phyloP scores from a whole-genome alignment of 139 green algal species.

The Zygnema cylindricum region DNA sequence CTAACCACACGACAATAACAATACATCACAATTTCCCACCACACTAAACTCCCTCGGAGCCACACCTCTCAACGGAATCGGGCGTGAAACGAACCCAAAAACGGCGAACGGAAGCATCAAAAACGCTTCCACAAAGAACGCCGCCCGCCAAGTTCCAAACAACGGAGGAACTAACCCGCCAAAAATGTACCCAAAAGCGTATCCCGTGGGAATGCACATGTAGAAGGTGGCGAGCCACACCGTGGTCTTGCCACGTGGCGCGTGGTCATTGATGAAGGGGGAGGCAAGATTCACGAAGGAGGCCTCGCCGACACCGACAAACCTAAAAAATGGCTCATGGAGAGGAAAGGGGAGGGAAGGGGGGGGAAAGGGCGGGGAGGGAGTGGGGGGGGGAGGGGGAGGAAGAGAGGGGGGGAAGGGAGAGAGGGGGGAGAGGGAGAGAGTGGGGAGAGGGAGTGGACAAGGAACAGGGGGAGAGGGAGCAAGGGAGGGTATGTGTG shows the following conservation, averaged over 20 bases:
- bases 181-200: slow-evolving; percentile 85
- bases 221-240: slow-evolving; percentile 79
- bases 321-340: slow-evolving; percentile 44
- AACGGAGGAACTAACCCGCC: slow-evolving; percentile 68
- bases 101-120: slow-evolving; percentile 83
- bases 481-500: slow-evolving; percentile 2
- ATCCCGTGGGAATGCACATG: slow-evolving; percentile 85
- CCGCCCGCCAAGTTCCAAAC: slow-evolving; percentile 77
- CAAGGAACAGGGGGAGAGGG: not conserved
- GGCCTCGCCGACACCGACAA: slow-evolving; percentile 91
- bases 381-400: not conserved
- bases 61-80: slow-evolving; percentile 5
- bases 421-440: not conserved
- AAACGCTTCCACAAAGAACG: slow-evolving; percentile 82
- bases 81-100: slow-evolving; percentile 52
- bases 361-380: not conserved
- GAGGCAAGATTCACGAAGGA: slow-evolving; percentile 90
- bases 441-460: not conserved
- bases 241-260: slow-evolving; percentile 66
- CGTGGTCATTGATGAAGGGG: slow-evolving; percentile 95
- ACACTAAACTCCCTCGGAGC: not conserved
- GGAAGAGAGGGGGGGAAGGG: not conserved
- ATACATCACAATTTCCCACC: too few species aligned
- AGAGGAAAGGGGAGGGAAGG: not conserved
- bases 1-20: too few species aligned